Percentiles rank a stretch among this genome's conserved stretches.
Evolutionary conservation across 2,329 filamentous ascomycete species (phyloP).

Genomic region (Penicillium sp.): DNA sequence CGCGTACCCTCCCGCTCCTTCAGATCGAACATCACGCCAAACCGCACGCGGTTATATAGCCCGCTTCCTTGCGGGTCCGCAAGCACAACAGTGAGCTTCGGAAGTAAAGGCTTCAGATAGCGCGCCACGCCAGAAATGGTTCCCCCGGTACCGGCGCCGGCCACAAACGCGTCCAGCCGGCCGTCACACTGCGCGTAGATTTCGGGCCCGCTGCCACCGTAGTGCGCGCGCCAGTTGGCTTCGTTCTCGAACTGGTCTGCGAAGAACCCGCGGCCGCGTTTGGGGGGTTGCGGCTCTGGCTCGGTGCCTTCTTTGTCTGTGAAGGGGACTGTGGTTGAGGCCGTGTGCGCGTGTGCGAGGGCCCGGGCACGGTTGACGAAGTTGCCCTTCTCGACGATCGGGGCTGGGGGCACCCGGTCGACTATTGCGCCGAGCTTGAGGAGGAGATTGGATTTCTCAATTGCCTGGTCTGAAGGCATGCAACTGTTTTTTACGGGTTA

Average conservation of each 20-base stretch:
- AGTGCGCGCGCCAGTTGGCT: conserved; percentile 85
- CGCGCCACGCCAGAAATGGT: conserved; percentile 84
- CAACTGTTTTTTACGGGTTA: conserved; percentile 54
- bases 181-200: conserved; percentile 76
- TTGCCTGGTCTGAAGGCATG: conserved; percentile 89
- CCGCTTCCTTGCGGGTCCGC: conserved; percentile 94
- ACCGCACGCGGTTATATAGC: conserved; percentile 83
- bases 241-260: conserved; percentile 93
- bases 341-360: conserved; percentile 71
- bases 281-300: conserved; percentile 30
- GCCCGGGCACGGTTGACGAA: conserved; percentile 88
- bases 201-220: conserved; percentile 80
- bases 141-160: conserved; percentile 90
- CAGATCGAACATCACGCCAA: conserved; percentile 90
- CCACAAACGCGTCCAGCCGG: conserved; percentile 78
- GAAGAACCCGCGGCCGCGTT: conserved; percentile 78
- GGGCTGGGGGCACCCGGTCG: conserved; percentile 83
- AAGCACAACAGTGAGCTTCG: conserved; percentile 67
- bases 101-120: conserved; percentile 73
- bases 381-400: conserved; percentile 88
- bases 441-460: conserved; percentile 85
- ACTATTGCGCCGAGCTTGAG: conserved; percentile 88
- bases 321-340: conserved; percentile 20
- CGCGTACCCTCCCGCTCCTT: conserved; percentile 90
- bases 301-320: conserved; percentile 10